Base-by-base conservation (phyloP, 805 yeast species). In the Danielia reshetovae region DNA sequence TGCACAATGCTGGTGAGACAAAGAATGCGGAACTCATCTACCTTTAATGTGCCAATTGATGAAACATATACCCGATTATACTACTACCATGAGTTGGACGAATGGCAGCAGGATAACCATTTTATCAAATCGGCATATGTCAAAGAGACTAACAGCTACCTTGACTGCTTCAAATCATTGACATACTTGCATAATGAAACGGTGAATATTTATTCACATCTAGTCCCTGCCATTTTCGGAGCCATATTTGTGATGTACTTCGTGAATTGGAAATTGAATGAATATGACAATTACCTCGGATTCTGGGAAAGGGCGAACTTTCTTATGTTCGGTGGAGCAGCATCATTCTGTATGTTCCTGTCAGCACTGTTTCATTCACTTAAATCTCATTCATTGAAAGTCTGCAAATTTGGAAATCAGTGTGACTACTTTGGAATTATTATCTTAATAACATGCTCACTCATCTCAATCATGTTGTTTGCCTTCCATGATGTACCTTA, bases 371-470 rank as follows among this genome's bases (percentile, higher is more conserved):
- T 78, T 62, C 93, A 84, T 50, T 68, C 77, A 40, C 47, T 81
- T 38, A 82, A 81, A 48, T 73, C 79, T 44, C 90, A 84, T 52
- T 80, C 88, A 4, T 69, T 62, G 27, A 42, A 55, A 10, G 75
- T 80, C 2, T 59, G 75, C 23, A 65, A 59, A 34, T 55, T 75
- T 24, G 85, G 88, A 40, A 81, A 83, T 55, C 81, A 75, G 50
- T 68, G 83, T 30, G 93, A 84, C 55, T 84, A 84, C 52, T 66
- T 84, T 46, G 93, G 93, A 1, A 84, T 84, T 35, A 79, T 83
- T 19, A 61, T 80, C 10, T 63, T 83, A 40, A 81, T 82, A 34
- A 72, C 85, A 3, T 70, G 31, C 17, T 41, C 47, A 12, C 23
- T 46, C n/a, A 35, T 39, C 7, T 62, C 69, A 11, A 50, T 67